Evolutionary conservation across 2,329 filamentous ascomycete genomes (phyloP).

Genomic region (Endoconidiophora laricicola): DNA sequence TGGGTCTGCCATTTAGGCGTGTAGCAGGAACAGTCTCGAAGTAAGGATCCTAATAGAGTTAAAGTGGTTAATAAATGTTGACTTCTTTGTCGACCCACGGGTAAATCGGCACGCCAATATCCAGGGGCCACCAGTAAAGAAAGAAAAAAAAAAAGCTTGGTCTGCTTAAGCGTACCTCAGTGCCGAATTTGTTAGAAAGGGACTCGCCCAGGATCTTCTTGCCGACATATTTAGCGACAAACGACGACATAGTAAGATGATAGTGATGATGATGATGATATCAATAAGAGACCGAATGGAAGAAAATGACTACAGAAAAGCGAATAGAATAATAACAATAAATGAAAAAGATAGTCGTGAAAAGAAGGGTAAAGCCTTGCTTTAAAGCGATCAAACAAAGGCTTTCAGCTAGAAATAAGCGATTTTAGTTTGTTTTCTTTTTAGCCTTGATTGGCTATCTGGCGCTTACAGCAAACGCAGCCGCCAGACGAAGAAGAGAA

Average conservation of each 20-base stretch:
- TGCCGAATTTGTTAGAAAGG: slow-evolving; percentile 40
- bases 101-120: background rate
- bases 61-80: background rate
- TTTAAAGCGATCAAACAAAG: background rate
- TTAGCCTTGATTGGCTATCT: background rate
- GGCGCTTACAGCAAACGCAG: too few species aligned
- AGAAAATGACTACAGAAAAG: background rate
- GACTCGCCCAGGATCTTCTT: slow-evolving; percentile 42
- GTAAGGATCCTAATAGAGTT: slow-evolving; percentile 61
- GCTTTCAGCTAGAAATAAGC: too few species aligned
- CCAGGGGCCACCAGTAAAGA: background rate
- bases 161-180: slow-evolving; percentile 26
- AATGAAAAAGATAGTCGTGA: background rate
- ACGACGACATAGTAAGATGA: slow-evolving; percentile 29
- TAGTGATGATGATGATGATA: background rate
- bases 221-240: slow-evolving; percentile 36
- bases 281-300: background rate
- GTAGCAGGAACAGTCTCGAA: slow-evolving; percentile 70
- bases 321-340: background rate
- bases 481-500: too few species aligned
- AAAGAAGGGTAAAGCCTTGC: background rate
- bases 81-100: background rate
- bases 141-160: background rate
- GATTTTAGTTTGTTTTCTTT: background rate
- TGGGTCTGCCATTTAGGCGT: slow-evolving; percentile 45